These are phyloP conservation scores for Salix brachista DNA, from an alignment of 345 rosid species.

Conservation along the genomic window DNA sequence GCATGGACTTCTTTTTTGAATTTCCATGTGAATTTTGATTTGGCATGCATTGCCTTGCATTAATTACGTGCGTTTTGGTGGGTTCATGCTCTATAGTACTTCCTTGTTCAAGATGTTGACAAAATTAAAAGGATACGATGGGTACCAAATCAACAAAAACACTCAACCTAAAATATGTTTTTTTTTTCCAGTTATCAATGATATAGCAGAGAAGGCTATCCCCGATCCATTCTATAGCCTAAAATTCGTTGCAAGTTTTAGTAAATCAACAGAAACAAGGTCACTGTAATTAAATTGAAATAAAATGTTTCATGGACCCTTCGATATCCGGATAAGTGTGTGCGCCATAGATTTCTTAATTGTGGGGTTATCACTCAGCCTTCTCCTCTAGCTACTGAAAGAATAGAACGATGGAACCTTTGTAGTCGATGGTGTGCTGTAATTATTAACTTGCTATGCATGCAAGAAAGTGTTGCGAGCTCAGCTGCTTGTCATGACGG, in stretches of 20 bases:
- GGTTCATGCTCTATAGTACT: not conserved
- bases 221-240: too few relatives aligned
- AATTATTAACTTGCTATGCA: not conserved
- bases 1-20: not conserved
- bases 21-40: not conserved
- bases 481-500: not conserved
- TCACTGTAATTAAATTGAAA: not conserved
- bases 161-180: too few relatives aligned
- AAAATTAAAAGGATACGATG: too few relatives aligned
- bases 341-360: not conserved
- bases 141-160: too few relatives aligned
- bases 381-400: not conserved
- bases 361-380: not conserved
- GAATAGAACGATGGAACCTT: not conserved
- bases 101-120: too few relatives aligned
- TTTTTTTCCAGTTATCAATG: too few relatives aligned
- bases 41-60: not conserved
- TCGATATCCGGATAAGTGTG: not conserved
- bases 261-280: not conserved
- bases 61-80: not conserved
- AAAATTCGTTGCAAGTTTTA: not conserved
- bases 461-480: not conserved
- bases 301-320: not conserved
- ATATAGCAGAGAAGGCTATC: too few relatives aligned
- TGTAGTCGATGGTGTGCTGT: not conserved